Evolutionary conservation across 2,329 filamentous ascomycete genomes (phyloP).

Genomic region (Drechslerella dactyloides): DNA sequence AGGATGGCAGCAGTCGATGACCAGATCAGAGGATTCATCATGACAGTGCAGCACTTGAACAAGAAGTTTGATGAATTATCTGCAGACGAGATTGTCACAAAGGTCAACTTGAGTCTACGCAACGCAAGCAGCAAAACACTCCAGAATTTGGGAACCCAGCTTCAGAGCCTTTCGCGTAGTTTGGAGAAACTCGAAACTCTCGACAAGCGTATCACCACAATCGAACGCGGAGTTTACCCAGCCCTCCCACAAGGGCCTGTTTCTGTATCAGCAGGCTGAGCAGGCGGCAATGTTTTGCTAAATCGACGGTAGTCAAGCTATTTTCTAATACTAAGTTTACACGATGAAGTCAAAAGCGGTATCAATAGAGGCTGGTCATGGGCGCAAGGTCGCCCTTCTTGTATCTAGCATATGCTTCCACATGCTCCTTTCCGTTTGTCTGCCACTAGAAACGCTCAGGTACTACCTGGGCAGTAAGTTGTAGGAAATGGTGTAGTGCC

Average conservation of each 20-base stretch:
- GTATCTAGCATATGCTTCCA: no score
- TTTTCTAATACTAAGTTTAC: not conserved
- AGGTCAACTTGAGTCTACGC: conserved; percentile 28
- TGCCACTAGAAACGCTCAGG: no score
- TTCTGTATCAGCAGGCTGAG: not conserved
- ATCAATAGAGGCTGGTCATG: no score
- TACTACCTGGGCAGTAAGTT: no score
- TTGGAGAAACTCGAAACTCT: conserved; percentile 15
- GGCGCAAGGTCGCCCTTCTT: no score
- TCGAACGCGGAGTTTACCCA: conserved; percentile 2
- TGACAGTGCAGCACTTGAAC: conserved; percentile 22
- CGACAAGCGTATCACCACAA: conserved; percentile 11
- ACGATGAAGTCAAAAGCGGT: no score
- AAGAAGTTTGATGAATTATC: conserved; percentile 34
- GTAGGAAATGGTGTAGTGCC: no score
- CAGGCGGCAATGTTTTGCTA: not conserved
- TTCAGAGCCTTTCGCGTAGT: conserved; percentile 11
- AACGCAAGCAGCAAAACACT: conserved; percentile 17
- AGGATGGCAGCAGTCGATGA: not conserved
- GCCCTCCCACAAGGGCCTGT: not conserved
- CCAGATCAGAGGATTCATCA: conserved; percentile 18
- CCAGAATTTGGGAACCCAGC: conserved; percentile 1
- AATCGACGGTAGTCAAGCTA: not conserved
- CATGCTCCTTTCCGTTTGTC: no score
- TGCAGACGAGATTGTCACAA: conserved; percentile 21